phyloP scores from a whole-genome alignment of 345 rosid species.

The Raphanus raphanistrum region DNA sequence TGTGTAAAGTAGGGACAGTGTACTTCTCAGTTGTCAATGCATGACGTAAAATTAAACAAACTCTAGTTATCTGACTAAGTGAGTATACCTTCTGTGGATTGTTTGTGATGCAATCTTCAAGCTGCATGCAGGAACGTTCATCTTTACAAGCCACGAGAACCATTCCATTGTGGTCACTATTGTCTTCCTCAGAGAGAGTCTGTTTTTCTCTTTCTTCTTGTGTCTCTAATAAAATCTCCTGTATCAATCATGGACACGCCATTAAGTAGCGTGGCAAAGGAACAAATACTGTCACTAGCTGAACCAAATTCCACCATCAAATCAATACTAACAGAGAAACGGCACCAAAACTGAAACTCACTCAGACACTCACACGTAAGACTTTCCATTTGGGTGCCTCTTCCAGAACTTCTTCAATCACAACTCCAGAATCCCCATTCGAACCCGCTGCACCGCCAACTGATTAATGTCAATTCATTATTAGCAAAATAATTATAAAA shows the following conservation, averaged over 20 bases:
- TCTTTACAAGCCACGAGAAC: conserved; percentile 94
- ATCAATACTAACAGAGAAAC: conserved; percentile 14
- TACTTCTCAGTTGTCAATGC: neutral
- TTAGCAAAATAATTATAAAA: neutral
- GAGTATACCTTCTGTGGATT: conserved; percentile 56
- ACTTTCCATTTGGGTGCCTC: conserved; percentile 98
- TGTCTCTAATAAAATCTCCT: conserved; percentile 89
- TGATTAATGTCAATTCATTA: conserved; percentile 34
- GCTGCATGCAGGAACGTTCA: conserved; percentile 94
- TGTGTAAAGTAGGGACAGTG: neutral
- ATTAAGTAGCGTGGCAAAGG: neutral
- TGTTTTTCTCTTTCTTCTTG: conserved; percentile 72
- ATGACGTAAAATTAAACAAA: neutral
- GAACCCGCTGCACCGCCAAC: conserved; percentile 44
- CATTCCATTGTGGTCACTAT: conserved; percentile 53
- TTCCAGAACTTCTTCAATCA: conserved; percentile 74
- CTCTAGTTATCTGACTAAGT: neutral
- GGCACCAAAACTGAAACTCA: conserved; percentile 56
- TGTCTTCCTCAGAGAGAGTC: conserved; percentile 44
- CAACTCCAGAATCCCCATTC: conserved; percentile 42
- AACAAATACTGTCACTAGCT: conserved; percentile 1
- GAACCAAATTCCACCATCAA: conserved; percentile 3
- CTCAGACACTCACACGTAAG: conserved; percentile 91
- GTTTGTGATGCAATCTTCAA: conserved; percentile 78
- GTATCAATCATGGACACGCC: conserved; percentile 21